Conservation (phyloP, 192 early-diverging fungal species). For the Rhizophlyctis rosea region DNA sequence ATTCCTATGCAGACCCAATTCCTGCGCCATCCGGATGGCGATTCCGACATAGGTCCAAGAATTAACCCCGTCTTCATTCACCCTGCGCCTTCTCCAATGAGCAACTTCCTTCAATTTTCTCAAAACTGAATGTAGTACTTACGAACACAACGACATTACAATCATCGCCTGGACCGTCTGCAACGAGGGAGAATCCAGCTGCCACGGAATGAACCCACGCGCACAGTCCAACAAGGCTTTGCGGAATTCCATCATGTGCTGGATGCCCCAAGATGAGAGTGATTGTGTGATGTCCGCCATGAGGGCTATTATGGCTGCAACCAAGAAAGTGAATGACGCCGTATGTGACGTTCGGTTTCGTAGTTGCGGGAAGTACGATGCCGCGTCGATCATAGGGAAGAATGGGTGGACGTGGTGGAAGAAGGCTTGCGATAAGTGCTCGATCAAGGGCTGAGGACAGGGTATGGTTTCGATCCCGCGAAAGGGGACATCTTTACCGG, state of each 20-base stretch:
- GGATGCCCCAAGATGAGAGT: neutral
- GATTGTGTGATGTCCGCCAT: conserved; percentile 6
- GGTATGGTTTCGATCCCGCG: too few relatives aligned
- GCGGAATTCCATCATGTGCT: neutral
- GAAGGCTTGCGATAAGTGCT: conserved; percentile 1
- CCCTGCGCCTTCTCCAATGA: too few relatives aligned
- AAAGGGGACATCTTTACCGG: too few relatives aligned
- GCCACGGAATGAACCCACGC: conserved; percentile 9
- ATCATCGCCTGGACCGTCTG: conserved; percentile 17
- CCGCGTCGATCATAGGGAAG: conserved; percentile 21
- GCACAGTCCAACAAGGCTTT: conserved; percentile 4
- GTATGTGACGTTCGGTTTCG: conserved; percentile 17
- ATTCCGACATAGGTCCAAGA: conserved; percentile 11
- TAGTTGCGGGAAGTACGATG: conserved; percentile 13
- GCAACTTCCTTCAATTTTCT: too few relatives aligned
- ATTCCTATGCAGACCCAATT: conserved; percentile 25
- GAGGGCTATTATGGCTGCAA: conserved; percentile 11
- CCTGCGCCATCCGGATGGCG: conserved; percentile 18
- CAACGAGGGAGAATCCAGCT: conserved; percentile 17
- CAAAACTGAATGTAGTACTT: too few relatives aligned
- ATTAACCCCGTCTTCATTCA: neutral
- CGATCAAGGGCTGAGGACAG: too few relatives aligned
- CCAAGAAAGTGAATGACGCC: conserved; percentile 17
- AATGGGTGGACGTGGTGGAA: conserved; percentile 23
- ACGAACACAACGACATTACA: conserved; percentile 2